Conservation (phyloP, 2,329 filamentous ascomycete species). For the Colletotrichum lindemuthianum region DNA sequence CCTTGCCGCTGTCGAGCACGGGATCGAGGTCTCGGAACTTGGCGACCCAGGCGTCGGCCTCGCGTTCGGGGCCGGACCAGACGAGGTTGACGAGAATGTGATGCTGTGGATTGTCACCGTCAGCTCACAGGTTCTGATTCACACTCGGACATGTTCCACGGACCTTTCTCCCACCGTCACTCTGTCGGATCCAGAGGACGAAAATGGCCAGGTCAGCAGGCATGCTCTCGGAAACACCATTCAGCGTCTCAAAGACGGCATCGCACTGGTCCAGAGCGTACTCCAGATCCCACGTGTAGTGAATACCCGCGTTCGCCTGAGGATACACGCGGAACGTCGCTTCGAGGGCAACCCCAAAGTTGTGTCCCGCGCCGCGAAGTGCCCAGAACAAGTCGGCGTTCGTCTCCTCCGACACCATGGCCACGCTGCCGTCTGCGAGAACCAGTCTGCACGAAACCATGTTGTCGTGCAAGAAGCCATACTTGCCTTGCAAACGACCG, state of each 20-base stretch:
- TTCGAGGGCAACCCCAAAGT: conserved; percentile 60
- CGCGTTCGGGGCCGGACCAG: conserved; percentile 21
- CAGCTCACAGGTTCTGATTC: conserved; percentile 4
- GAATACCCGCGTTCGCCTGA: conserved; percentile 42
- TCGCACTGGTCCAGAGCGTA: conserved; percentile 43
- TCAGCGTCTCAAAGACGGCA: conserved; percentile 46
- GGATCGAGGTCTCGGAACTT: conserved; percentile 10
- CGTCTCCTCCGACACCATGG: conserved; percentile 39
- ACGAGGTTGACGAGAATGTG: conserved; percentile 27
- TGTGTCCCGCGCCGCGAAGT: conserved; percentile 59
- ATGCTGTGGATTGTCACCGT: background rate
- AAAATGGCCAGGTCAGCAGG: conserved; percentile 42
- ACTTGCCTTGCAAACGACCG: conserved; percentile 40
- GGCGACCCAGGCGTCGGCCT: conserved; percentile 14
- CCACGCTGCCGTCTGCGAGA: conserved; percentile 39
- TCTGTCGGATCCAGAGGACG: conserved; percentile 46
- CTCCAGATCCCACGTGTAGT: conserved; percentile 40
- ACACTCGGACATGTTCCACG: conserved; percentile 33
- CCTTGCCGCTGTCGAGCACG: conserved; percentile 9
- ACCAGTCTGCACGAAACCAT: conserved; percentile 46
- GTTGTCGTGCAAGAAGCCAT: conserved; percentile 43
- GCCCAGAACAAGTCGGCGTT: conserved; percentile 58
- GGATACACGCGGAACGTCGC: conserved; percentile 52
- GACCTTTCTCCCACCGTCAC: conserved; percentile 34
- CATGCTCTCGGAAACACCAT: conserved; percentile 44